Evolutionary conservation across 2,329 filamentous ascomycete species (phyloP), one percentile per base, ranked within the genome.

Genomic region (Botryotinia narcissicola): DNA sequence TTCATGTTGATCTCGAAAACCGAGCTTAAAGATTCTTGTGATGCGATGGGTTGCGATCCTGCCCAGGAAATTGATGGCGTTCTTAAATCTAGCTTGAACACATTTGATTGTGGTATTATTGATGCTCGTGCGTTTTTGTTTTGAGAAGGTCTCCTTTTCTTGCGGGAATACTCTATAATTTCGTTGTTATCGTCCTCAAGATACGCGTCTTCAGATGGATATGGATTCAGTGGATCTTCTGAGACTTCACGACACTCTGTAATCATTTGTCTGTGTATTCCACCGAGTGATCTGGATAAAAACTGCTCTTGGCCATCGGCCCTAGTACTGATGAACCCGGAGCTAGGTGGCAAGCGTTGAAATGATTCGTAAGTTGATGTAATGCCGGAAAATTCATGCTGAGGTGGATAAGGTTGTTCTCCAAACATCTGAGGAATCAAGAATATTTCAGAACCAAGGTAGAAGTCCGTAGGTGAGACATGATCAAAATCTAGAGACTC

Each of bases 1-100:
- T 66, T 67, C 16, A 63, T 14, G 12, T 73, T 74, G 22, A 54
- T 46, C 25, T 74, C 71, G 32, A 74, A 74, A 61, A 74, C 73
- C 5, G 63, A 69, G 32, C 62, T 69, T 40, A 73, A 46, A 18
- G 62, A 66, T 60, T 73, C 64, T 62, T 72, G 71, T 5, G 71
- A 68, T 48, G 29, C 51, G 60, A 68, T 29, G 29, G 62, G 51
- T 29, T 72, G 62, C 25, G 29, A 37, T 25, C 60, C 40, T 10
- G 25, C 12, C 29, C 37, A 54, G 20, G 62, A 67, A 35, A 12
- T 44, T 32, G 62, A 46, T 68, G 62, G 40, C 14, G 67, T 68
- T 10, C 71, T 68, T 12, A 72, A 35, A 18, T 68, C 62, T 25
- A 72, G 44, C 32, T 42, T 72, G 22, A 72, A 68, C 22, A 72